These are phyloP conservation scores for Sindora glabra DNA, from an alignment of 306 rosid genomes.

Conservation along the genomic window DNA sequence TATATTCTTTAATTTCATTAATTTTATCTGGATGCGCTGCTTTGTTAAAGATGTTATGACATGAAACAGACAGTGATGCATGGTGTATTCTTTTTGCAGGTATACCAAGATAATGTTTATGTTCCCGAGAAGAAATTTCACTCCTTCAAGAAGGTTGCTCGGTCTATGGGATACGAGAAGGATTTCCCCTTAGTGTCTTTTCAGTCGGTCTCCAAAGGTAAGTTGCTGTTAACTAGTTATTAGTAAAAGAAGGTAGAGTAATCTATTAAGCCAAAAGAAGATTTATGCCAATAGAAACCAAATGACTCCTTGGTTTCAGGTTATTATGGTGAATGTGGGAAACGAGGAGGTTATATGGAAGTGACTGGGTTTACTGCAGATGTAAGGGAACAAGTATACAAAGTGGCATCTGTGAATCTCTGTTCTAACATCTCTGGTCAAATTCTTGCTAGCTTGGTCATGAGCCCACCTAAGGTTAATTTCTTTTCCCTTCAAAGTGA, in stretches of 20 bases:
- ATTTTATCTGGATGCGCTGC: background rate
- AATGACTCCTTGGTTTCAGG: conserved; percentile 36
- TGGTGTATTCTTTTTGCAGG: conserved; percentile 39
- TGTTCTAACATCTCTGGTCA: conserved; percentile 90
- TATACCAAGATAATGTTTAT: conserved; percentile 78
- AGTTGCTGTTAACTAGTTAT: no score
- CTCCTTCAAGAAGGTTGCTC: conserved; percentile 79
- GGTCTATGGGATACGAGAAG: conserved; percentile 68
- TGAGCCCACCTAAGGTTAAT: conserved; percentile 88
- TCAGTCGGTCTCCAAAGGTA: conserved; percentile 90
- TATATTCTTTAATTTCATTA: no score
- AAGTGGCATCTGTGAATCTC: conserved; percentile 82
- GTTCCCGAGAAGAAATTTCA: conserved; percentile 76
- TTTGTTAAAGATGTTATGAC: background rate
- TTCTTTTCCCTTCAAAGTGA: no score
- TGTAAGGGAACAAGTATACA: conserved; percentile 80
- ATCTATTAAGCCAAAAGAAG: background rate
- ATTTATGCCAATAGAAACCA: background rate
- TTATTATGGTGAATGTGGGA: conserved; percentile 87
- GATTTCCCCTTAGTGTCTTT: conserved; percentile 72
- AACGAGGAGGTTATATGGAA: conserved; percentile 95
- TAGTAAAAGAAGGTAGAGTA: background rate
- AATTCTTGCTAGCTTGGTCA: conserved; percentile 82
- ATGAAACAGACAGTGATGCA: background rate
- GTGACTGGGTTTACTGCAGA: conserved; percentile 76